Evolutionary conservation across 306 rosid species (phyloP).

Genomic region (Hylodesmum podocarpum): DNA sequence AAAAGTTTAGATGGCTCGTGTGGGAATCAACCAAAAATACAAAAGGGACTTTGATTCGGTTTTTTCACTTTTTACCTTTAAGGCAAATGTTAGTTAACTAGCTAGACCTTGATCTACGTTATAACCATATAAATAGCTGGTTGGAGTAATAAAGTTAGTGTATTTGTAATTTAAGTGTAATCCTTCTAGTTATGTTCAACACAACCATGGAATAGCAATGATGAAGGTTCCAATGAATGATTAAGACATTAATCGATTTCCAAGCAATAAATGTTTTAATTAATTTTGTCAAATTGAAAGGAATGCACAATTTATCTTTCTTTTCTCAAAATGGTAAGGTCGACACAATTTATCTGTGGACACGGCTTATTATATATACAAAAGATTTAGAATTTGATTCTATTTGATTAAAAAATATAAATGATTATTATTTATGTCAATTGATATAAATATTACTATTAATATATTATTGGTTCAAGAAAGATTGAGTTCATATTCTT

Average conservation of each 20-base stretch:
- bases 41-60: neutral
- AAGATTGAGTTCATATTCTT: too few relatives aligned
- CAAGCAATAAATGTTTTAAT: too few relatives aligned
- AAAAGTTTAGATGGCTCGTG: neutral
- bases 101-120: neutral
- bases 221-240: neutral
- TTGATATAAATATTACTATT: too few relatives aligned
- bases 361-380: too few relatives aligned
- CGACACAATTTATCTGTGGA: too few relatives aligned
- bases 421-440: too few relatives aligned
- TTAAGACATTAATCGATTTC: neutral
- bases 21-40: neutral
- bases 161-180: neutral
- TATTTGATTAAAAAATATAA: too few relatives aligned
- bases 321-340: too few relatives aligned
- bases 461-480: too few relatives aligned
- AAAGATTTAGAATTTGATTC: too few relatives aligned
- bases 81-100: neutral
- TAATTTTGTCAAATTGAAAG: neutral
- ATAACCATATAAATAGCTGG: neutral
- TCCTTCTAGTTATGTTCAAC: neutral
- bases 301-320: too few relatives aligned
- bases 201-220: neutral
- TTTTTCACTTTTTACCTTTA: constrained; percentile 35
- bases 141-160: neutral